Evolutionary conservation across 202 grass and related monocot species (phyloP).

Genomic region (Carex arenaria): DNA sequence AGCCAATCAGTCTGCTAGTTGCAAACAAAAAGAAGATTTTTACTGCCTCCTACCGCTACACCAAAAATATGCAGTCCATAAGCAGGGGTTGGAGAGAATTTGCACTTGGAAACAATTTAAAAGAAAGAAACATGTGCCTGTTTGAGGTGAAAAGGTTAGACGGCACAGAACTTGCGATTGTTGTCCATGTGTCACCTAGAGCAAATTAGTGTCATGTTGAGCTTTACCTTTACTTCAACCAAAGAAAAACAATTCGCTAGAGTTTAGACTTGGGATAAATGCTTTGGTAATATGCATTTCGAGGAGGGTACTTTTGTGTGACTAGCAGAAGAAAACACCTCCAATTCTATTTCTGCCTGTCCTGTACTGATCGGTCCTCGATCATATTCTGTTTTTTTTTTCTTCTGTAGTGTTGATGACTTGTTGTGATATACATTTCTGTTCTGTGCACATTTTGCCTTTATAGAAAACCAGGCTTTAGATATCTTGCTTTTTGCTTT

Average conservation of each 20-base stretch:
- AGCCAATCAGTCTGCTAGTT: constrained; percentile 25
- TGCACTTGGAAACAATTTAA: constrained; percentile 24
- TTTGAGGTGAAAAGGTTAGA: constrained; percentile 36
- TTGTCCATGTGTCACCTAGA: constrained; percentile 26
- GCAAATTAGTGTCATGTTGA: background rate
- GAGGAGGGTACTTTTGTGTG: background rate
- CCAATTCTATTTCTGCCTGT: background rate
- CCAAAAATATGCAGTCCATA: background rate
- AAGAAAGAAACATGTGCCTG: constrained; percentile 25
- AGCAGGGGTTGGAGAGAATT: constrained; percentile 24
- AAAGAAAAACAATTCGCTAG: background rate
- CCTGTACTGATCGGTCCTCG: too few relatives aligned
- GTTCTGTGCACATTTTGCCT: too few relatives aligned
- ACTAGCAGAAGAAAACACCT: background rate
- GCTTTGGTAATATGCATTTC: background rate
- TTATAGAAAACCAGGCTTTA: too few relatives aligned
- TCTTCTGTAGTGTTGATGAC: background rate
- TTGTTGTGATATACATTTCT: background rate
- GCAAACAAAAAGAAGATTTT: constrained; percentile 26
- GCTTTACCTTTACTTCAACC: background rate
- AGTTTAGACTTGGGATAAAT: background rate
- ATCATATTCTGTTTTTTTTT: background rate
- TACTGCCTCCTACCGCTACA: constrained; percentile 16
- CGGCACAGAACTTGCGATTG: background rate
- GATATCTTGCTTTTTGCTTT: too few relatives aligned